Evolutionary conservation across 441 rosid genomes (phyloP).

Genomic region (Mallotus repandus): DNA sequence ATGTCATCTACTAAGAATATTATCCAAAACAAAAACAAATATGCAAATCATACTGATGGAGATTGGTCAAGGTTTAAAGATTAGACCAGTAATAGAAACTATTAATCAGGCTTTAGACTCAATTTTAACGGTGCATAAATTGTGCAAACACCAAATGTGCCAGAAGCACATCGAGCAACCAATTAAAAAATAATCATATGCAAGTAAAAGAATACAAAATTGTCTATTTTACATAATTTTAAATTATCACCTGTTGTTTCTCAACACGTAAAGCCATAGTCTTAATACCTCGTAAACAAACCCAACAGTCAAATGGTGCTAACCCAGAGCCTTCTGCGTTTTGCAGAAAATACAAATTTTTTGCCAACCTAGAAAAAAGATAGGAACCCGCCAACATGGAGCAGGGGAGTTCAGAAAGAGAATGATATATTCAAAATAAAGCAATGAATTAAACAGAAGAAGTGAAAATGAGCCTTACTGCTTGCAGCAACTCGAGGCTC

Average conservation of each 20-base stretch:
- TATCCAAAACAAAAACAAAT: neutral
- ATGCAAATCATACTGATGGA: neutral
- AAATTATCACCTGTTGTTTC: constrained; percentile 75
- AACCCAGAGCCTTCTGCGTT: constrained; percentile 94
- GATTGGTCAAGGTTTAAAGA: neutral
- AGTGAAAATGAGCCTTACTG: too few species aligned
- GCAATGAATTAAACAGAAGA: neutral
- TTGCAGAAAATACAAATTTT: constrained; percentile 80
- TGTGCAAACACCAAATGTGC: neutral
- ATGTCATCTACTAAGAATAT: too few species aligned
- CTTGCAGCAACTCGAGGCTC: too few species aligned
- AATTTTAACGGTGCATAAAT: neutral
- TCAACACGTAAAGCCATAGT: constrained; percentile 90
- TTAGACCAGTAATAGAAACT: neutral
- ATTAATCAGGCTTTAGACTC: neutral
- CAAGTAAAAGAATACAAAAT: neutral
- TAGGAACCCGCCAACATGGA: neutral
- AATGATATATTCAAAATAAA: neutral
- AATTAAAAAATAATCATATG: neutral
- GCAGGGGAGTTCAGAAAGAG: neutral
- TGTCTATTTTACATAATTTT: neutral
- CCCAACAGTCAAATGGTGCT: constrained; percentile 97
- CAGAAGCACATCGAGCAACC: neutral
- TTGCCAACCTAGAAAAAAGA: constrained; percentile 50
- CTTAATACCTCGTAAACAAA: constrained; percentile 88